Evolutionary conservation across 805 yeast genomes (phyloP).

Genomic region (Candida broadrunensis): DNA sequence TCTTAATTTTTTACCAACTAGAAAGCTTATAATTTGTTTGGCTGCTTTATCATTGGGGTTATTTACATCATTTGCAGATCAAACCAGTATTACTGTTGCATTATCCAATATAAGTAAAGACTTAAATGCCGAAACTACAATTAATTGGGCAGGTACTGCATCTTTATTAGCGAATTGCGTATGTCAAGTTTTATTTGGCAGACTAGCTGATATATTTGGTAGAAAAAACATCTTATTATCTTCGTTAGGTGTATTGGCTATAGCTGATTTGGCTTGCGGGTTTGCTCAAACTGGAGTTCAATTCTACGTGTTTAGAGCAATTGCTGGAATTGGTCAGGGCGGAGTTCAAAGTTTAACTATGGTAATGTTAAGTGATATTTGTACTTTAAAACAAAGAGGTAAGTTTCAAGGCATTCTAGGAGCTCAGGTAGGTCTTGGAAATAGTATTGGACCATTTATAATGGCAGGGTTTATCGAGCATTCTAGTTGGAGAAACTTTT

Average conservation of each 20-base stretch:
- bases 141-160: constrained; percentile 61
- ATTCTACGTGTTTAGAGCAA: constrained; percentile 49
- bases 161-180: constrained; percentile 48
- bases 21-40: constrained; percentile 35
- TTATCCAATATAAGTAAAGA: constrained; percentile 48
- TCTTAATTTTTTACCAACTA: constrained; percentile 36
- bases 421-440: constrained; percentile 48
- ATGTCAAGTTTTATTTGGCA: constrained; percentile 52
- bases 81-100: constrained; percentile 47
- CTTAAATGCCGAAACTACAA: constrained; percentile 43
- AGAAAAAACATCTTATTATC: constrained; percentile 43
- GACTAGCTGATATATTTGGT: constrained; percentile 55
- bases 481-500: constrained; percentile 54
- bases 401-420: constrained; percentile 58
- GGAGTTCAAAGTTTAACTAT: constrained; percentile 49
- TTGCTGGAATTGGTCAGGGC: constrained; percentile 57
- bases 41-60: constrained; percentile 36
- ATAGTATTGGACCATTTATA: constrained; percentile 54
- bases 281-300: constrained; percentile 48
- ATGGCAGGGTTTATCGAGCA: constrained; percentile 48
- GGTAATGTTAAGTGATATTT: constrained; percentile 54
- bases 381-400: constrained; percentile 52
- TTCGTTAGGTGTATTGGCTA: constrained; percentile 35
- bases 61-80: constrained; percentile 46
- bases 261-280: constrained; percentile 50